These are phyloP conservation scores for Paramecium sexaurelia DNA, from an alignment of 73 alveolate species.

Conservation along the genomic window DNA sequence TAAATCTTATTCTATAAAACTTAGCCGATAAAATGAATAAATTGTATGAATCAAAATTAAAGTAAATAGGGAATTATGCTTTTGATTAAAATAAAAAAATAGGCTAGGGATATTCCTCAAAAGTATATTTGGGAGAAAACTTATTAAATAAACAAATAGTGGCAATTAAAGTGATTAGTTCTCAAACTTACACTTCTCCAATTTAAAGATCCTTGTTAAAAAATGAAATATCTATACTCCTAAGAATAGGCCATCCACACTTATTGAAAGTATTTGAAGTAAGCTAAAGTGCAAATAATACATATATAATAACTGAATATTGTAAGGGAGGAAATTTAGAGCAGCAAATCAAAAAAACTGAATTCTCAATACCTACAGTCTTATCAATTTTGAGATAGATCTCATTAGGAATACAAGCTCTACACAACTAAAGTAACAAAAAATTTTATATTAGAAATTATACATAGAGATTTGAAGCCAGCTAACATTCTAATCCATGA, in stretches of 20 bases:
- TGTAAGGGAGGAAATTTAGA: conserved; percentile 18
- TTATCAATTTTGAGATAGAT: neutral
- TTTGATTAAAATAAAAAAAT: neutral
- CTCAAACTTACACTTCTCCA: neutral
- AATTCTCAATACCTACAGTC: neutral
- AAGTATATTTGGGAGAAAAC: neutral
- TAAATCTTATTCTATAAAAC: neutral
- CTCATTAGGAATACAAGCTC: neutral
- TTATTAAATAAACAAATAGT: neutral
- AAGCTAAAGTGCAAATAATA: neutral
- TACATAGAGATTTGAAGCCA: conserved; percentile 33
- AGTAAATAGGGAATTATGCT: neutral
- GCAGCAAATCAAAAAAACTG: neutral
- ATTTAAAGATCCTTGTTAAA: neutral
- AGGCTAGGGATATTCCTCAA: conserved; percentile 21
- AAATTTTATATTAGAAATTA: neutral
- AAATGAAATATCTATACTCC: conserved; percentile 11
- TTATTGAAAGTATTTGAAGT: conserved; percentile 17
- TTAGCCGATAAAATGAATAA: neutral
- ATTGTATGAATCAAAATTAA: neutral
- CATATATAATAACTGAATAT: conserved; percentile 3
- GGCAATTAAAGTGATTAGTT: conserved; percentile 31
- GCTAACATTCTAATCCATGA: conserved; percentile 13
- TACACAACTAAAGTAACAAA: conserved; percentile 1
- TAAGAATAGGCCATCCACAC: neutral